Base-by-base conservation (phyloP, 768 basidiomycete species). In the Ramaria rubella region DNA sequence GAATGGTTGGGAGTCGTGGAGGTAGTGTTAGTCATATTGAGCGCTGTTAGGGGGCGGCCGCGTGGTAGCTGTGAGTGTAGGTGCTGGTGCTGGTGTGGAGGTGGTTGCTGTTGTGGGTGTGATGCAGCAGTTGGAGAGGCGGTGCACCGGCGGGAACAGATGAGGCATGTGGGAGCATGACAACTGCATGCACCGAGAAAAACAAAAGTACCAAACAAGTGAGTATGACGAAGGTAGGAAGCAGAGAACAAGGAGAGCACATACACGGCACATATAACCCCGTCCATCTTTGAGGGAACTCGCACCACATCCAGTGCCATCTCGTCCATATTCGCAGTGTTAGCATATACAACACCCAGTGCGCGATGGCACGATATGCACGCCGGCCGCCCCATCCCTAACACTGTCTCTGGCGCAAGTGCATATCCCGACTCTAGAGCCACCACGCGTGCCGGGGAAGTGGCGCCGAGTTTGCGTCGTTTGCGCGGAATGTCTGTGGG, bases 91-190 rank as follows among this genome's bases (percentile, higher is more conserved):
- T 42, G 14, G 8, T 17, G 9, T 5, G 6, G n/a, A n/a, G n/a
- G 40, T 42, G 40, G 8, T 42, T 17, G 40, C 40, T n/a, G 17
- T 17, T 21, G 40, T 42, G 40, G 17, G 40, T 42, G 40, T 17
- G 40, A n/a, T 14, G 40, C 11, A n/a, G 8, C 40, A 17, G n/a
- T 42, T 42, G 40, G 2, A 19, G 40, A 42, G 40, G 40, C 23
- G 40, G 40, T 48, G 46, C 46, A 48, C 17, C 27, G 46, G 46
- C 46, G 46, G 24, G 46, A 26, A 30, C 46, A 48, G 46, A 48
- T 48, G 11, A 48, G 8, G 46, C 46, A 48, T 14, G 46, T 48
- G 17, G 24, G 14, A 3, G 21, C 8, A 26, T 23, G 17, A n/a
- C 46, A 48, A 23, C 46, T 48, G 46, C 21, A 30, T 21, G 23